Evolutionary conservation across 176 grass and related monocot species (phyloP).

Genomic region (Oryza nivara): DNA sequence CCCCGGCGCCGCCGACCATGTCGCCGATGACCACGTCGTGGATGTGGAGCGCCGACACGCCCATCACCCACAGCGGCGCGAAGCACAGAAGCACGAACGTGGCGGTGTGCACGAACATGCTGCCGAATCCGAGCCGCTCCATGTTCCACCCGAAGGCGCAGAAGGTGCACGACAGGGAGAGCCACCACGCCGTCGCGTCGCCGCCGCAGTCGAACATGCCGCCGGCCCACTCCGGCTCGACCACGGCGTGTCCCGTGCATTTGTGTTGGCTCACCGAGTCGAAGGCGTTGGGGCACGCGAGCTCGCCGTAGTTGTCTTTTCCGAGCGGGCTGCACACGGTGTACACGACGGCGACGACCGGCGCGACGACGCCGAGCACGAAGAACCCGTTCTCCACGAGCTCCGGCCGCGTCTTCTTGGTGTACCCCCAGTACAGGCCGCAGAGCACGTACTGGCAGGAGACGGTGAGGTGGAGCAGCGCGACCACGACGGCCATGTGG

Average conservation of each 20-base stretch:
- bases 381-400: slow-evolving; percentile 52
- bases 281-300: background rate
- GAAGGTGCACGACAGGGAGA: slow-evolving; percentile 68
- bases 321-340: slow-evolving; percentile 65
- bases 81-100: slow-evolving; percentile 75
- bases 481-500: slow-evolving; percentile 63
- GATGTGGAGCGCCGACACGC: slow-evolving; percentile 71
- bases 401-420: slow-evolving; percentile 43
- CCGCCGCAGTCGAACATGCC: slow-evolving; percentile 56
- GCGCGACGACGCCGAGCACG: slow-evolving; percentile 48
- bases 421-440: slow-evolving; percentile 73
- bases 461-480: slow-evolving; percentile 71
- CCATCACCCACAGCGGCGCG: slow-evolving; percentile 73
- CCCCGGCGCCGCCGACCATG: slow-evolving; percentile 49
- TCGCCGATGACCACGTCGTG: slow-evolving; percentile 48
- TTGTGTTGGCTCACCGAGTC: background rate
- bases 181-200: slow-evolving; percentile 16
- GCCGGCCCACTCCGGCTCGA: slow-evolving; percentile 68
- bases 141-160: slow-evolving; percentile 85
- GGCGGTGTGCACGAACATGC: slow-evolving; percentile 61
- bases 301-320: background rate
- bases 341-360: slow-evolving; percentile 60
- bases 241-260: background rate
- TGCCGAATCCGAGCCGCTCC: slow-evolving; percentile 73
- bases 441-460: slow-evolving; percentile 62